Evolutionary conservation across 371 early-diverging fungal species (phyloP), one percentile per base, ranked within the genome.

Genomic region (Mucor racemosus): DNA sequence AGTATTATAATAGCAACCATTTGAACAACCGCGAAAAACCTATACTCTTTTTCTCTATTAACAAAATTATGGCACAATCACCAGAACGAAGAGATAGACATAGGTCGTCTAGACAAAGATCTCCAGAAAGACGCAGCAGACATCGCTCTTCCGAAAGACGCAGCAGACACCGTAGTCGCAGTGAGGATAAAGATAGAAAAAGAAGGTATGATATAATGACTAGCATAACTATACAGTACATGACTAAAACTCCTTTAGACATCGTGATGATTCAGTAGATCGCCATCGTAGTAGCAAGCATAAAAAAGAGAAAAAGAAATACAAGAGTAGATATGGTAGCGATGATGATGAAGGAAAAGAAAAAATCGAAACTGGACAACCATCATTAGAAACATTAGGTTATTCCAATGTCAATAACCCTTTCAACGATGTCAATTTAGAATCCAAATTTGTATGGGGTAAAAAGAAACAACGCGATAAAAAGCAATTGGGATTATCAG

Each of bases 401-500:
- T 94, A 95, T 71, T 85, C 88, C 39, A 90, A 91, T 62, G 77
- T 86, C 4, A 92, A 92, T 60, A 95, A 92, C 68, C 94, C 94
- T 5, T 93, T 95, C 61, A 90, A 91, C 65, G 95, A 95, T 73
- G 79, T 82, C 13, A 91, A 94, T 46, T 81, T 96, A 5, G 86
- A 87, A 54, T 86, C 88, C 56, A 95, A 95, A 72, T 97, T 97
- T 73, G 92, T 92, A 3, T 97, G 97, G 97, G 56, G 72, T 8
- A 84, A 84, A 58, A 84, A 84, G 69, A 79, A 84, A 72, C 66
- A 95, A 67, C 77, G 85, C 38, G 95, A 95, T 62, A 76, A 81
- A 17, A 92, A 92, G 65, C 65, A 66, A 17, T 70, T 80, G 33
- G 95, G 93, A 7, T 64, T 90, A 2, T 81, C 82, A 39, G 66